Evolutionary conservation across 78 protist species (phyloP).

Genomic region (Dictyostelium capitatum): DNA sequence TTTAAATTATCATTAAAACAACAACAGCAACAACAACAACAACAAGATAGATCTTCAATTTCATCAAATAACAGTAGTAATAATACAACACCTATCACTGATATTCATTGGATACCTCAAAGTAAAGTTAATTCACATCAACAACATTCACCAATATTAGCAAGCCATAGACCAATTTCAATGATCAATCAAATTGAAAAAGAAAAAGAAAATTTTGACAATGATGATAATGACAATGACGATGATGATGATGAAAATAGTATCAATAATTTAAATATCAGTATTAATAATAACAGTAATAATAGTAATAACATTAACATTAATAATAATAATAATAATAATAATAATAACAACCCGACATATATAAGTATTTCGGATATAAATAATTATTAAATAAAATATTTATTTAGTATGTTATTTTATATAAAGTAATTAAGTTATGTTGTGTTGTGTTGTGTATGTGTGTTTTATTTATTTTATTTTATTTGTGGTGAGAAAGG

Average conservation of each 20-base stretch:
- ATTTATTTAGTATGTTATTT: neutral
- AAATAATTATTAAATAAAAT: neutral
- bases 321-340: neutral
- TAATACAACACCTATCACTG: neutral
- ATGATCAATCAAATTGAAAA: neutral
- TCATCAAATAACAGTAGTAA: neutral
- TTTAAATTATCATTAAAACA: neutral
- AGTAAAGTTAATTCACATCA: neutral
- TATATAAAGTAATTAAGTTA: too few relatives aligned
- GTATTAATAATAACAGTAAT: neutral
- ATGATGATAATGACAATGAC: neutral
- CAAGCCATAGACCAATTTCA: conserved; percentile 16
- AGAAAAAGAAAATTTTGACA: neutral
- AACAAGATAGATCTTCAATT: neutral
- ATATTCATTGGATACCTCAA: neutral
- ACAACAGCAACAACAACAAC: neutral
- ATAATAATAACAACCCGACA: neutral
- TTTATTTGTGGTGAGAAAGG: too few relatives aligned
- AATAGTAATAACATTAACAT: neutral
- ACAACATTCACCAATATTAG: conserved; percentile 10
- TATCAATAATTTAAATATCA: too few relatives aligned
- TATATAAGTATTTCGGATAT: neutral
- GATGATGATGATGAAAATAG: neutral
- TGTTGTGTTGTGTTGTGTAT: too few relatives aligned
- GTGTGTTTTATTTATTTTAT: too few relatives aligned